Evolutionary conservation across 2,329 filamentous ascomycete genomes (phyloP).

Genomic region (Sporothrix pseudoabietina): DNA sequence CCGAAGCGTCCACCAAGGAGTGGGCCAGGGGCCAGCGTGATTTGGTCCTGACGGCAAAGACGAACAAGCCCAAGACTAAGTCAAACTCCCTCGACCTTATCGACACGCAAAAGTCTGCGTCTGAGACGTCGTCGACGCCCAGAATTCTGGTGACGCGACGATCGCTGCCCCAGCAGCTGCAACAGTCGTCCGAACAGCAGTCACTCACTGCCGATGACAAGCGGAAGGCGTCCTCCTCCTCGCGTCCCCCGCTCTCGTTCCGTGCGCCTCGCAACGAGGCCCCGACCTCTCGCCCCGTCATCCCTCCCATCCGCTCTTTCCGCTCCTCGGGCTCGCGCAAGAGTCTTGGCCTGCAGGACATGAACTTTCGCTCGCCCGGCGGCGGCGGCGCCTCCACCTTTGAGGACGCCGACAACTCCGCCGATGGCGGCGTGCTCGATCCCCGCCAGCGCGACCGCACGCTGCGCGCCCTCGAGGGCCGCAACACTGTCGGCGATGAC

Average conservation of each 20-base stretch:
- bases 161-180: not conserved
- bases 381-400: slow-evolving; percentile 39
- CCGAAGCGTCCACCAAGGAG: slow-evolving; percentile 42
- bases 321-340: slow-evolving; percentile 60
- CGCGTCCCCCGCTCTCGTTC: slow-evolving; percentile 56
- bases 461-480: slow-evolving; percentile 55
- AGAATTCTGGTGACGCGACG: not conserved
- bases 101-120: slow-evolving; percentile 24
- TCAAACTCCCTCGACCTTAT: slow-evolving; percentile 51
- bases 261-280: slow-evolving; percentile 45
- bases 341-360: slow-evolving; percentile 54
- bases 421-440: slow-evolving; percentile 39
- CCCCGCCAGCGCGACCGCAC: slow-evolving; percentile 53
- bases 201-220: slow-evolving; percentile 49
- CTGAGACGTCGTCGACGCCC: not conserved
- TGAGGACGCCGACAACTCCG: slow-evolving; percentile 47
- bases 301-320: slow-evolving; percentile 59
- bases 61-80: not conserved
- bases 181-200: not conserved
- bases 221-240: slow-evolving; percentile 43
- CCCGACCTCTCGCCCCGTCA: slow-evolving; percentile 41
- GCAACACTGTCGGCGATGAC: slow-evolving; percentile 40
- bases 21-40: slow-evolving; percentile 48
- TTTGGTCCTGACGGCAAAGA: not conserved
- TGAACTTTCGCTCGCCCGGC: slow-evolving; percentile 50